Percentiles rank a stretch among this genome's conserved stretches.
Conservation (phyloP, 2,329 filamentous ascomycete genomes). For the Scedosporium minutisporum region DNA sequence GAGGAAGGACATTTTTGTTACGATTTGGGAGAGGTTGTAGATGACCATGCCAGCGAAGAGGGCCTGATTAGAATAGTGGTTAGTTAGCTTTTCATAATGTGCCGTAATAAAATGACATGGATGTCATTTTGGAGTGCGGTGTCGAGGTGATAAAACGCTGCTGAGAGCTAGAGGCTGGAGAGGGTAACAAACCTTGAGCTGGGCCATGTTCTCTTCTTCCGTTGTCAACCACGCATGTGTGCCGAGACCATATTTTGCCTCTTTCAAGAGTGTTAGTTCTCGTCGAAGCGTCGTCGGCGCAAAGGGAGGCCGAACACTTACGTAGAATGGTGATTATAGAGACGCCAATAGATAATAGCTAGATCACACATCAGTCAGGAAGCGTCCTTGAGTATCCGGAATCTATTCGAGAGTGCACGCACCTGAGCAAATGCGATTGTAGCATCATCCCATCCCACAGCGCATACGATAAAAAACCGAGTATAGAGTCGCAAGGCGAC, state of each 20-base stretch:
- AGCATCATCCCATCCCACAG: conserved; percentile 17
- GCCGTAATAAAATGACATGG: too few species aligned
- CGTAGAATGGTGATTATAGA: conserved; percentile 14
- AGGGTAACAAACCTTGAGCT: conserved; percentile 16
- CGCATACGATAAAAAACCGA: conserved; percentile 14
- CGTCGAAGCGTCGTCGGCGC: neutral
- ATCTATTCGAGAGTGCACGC: neutral
- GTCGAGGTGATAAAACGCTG: neutral
- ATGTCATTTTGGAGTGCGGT: neutral
- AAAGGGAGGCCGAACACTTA: conserved; percentile 5
- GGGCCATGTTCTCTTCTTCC: conserved; percentile 10
- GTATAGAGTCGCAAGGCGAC: conserved; percentile 20
- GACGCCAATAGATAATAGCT: conserved; percentile 15
- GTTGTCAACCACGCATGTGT: conserved; percentile 16
- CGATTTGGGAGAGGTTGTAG: conserved; percentile 22
- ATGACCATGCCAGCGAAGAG: conserved; percentile 16
- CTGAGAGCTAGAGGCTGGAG: too few species aligned
- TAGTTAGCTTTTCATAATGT: too few species aligned
- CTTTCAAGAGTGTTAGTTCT: conserved; percentile 5
- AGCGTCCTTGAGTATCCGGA: too few species aligned
- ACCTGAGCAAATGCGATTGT: conserved; percentile 17
- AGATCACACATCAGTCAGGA: neutral
- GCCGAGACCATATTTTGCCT: conserved; percentile 17
- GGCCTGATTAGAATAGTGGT: neutral
- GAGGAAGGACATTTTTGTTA: conserved; percentile 22